These are phyloP conservation scores for Fusarium staphyleae DNA, from an alignment of 2,329 filamentous ascomycete genomes.

Conservation along the genomic window DNA sequence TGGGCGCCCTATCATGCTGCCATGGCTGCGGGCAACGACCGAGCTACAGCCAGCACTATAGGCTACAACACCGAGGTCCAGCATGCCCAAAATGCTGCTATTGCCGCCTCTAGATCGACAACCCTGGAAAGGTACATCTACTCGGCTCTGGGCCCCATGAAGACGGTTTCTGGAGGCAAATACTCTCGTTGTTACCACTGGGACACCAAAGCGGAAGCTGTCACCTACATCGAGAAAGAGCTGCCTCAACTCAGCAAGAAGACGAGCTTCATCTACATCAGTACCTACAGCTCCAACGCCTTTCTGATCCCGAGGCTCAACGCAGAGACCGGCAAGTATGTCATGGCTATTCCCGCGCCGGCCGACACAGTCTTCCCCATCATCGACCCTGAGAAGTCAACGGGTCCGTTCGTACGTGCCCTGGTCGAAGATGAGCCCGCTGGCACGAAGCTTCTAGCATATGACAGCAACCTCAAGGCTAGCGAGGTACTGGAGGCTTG, in stretches of 20 bases:
- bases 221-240: slow-evolving; percentile 51
- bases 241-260: slow-evolving; percentile 53
- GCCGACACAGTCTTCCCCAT: slow-evolving; percentile 47
- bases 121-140: slow-evolving; percentile 55
- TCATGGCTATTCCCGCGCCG: slow-evolving; percentile 41
- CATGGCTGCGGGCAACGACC: slow-evolving; percentile 46
- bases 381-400: slow-evolving; percentile 48
- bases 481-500: slow-evolving; percentile 46
- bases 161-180: slow-evolving; percentile 52
- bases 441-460: slow-evolving; percentile 54
- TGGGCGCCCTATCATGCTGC: slow-evolving; percentile 53
- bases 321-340: slow-evolving; percentile 41
- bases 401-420: slow-evolving; percentile 53
- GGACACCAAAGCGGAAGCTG: slow-evolving; percentile 58
- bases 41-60: slow-evolving; percentile 45
- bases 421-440: slow-evolving; percentile 51
- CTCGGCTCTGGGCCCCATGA: slow-evolving; percentile 58
- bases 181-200: slow-evolving; percentile 56
- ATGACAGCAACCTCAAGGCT: slow-evolving; percentile 49
- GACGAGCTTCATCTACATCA: slow-evolving; percentile 41
- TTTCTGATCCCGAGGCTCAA: slow-evolving; percentile 40
- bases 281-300: slow-evolving; percentile 32
- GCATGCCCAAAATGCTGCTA: slow-evolving; percentile 61
- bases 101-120: slow-evolving; percentile 53
- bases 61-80: slow-evolving; percentile 55